A percentile compares a stretch with the other conserved stretches of the same genome.
Evolutionary conservation across 495 filamentous ascomycete species (phyloP).

Genomic region (Paragyromitra xinjiangensis): DNA sequence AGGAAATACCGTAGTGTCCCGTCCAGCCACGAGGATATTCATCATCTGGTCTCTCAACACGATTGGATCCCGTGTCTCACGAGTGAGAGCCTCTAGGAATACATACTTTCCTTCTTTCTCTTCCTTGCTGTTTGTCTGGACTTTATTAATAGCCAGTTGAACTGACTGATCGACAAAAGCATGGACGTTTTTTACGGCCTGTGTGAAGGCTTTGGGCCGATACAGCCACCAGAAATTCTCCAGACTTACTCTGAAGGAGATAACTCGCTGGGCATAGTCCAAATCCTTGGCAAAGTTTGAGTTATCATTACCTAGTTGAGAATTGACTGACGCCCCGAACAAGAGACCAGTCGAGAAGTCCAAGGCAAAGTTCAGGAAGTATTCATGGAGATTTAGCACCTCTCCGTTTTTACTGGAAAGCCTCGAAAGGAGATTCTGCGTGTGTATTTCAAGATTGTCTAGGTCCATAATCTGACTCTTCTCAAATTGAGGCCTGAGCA

Average conservation of each 20-base stretch:
- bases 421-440: constrained; percentile 38
- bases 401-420: constrained; percentile 55
- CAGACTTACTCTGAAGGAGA: constrained; percentile 63
- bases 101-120: constrained; percentile 57
- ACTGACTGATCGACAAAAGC: constrained; percentile 62
- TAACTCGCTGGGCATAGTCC: constrained; percentile 45
- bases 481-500: constrained; percentile 68
- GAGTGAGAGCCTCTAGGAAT: constrained; percentile 64
- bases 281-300: constrained; percentile 46
- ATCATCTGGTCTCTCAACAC: constrained; percentile 69
- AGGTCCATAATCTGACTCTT: constrained; percentile 60
- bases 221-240: constrained; percentile 66
- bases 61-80: constrained; percentile 61
- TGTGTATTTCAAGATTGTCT: constrained; percentile 44
- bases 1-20: constrained; percentile 67
- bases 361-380: constrained; percentile 65
- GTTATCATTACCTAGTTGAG: constrained; percentile 56
- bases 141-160: constrained; percentile 50
- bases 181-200: constrained; percentile 61
- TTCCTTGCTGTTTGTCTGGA: constrained; percentile 55
- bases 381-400: constrained; percentile 65
- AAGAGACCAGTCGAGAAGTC: constrained; percentile 62
- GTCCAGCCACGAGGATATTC: constrained; percentile 68
- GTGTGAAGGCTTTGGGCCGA: constrained; percentile 63
- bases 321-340: constrained; percentile 62